phyloP scores from a whole-genome alignment of 352 stramenopile species.

The Globisporangium abappressorium region DNA sequence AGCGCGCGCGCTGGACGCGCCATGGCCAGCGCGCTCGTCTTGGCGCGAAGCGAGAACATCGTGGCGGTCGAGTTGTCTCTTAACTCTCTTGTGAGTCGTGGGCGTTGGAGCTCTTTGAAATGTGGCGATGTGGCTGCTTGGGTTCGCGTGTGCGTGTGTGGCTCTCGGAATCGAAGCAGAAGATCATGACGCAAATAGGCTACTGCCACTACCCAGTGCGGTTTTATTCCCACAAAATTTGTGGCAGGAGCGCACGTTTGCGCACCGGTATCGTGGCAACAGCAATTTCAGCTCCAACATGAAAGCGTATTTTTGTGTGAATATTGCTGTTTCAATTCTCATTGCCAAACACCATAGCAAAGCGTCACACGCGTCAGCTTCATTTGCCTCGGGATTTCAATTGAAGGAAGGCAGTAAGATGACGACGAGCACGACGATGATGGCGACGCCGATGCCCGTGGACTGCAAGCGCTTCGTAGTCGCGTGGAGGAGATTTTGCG shows the following conservation, averaged over 20 bases:
- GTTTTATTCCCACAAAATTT: neutral
- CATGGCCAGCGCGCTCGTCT: neutral
- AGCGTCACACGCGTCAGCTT: neutral
- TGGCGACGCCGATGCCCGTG: conserved; percentile 18
- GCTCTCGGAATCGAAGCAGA: conserved; percentile 10
- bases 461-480: conserved; percentile 59
- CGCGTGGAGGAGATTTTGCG: conserved; percentile 49
- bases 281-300: neutral
- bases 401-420: neutral
- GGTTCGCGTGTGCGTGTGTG: conserved; percentile 5
- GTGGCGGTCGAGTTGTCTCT: neutral
- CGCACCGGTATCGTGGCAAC: neutral
- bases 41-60: conserved; percentile 15
- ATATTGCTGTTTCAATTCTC: neutral
- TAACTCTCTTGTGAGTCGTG: neutral
- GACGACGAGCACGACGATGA: neutral
- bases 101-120: neutral
- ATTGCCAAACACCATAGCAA: neutral
- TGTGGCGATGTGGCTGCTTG: neutral
- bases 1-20: neutral
- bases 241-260: neutral
- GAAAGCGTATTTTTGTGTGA: neutral
- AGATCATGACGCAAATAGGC: conserved; percentile 2
- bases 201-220: conserved; percentile 8
- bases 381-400: neutral